Evolutionary conservation across 257 asterid genomes (phyloP).

Genomic region (Henckelia pumila): DNA sequence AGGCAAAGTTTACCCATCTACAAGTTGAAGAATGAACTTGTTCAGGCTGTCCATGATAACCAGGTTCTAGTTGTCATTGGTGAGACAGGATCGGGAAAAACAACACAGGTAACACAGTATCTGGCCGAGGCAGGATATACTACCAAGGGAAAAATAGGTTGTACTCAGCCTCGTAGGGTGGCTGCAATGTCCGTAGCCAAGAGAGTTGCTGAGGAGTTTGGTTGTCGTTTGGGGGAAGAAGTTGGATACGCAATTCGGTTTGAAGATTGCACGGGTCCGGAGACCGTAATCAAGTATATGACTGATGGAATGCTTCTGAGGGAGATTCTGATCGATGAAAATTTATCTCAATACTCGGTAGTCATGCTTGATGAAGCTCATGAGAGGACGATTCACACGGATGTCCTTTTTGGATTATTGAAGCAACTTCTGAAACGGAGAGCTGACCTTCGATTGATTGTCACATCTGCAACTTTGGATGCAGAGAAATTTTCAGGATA

Average conservation of each 20-base stretch:
- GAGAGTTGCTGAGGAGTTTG: conserved; percentile 97
- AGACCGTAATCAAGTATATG: conserved; percentile 92
- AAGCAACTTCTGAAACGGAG: conserved; percentile 75
- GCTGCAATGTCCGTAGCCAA: conserved; percentile 99
- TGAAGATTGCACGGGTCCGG: conserved; percentile 97
- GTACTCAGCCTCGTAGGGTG: conserved; percentile 97
- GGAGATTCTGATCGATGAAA: conserved; percentile 84
- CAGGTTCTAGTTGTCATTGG: conserved; percentile 95
- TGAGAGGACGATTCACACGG: conserved; percentile 84
- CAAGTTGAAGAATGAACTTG: conserved; percentile 78
- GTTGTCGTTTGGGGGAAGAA: conserved; percentile 93
- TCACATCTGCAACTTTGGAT: conserved; percentile 91
- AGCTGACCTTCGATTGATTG: conserved; percentile 87
- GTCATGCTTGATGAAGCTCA: conserved; percentile 97
- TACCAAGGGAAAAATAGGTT: conserved; percentile 83
- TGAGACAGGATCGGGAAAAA: conserved; percentile 96
- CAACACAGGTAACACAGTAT: conserved; percentile 93
- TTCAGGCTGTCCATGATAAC: conserved; percentile 84
- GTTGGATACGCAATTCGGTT: conserved; percentile 93
- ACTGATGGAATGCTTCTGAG: conserved; percentile 97
- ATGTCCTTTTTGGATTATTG: conserved; percentile 77
- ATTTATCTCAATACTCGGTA: conserved; percentile 81
- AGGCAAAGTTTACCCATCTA: conserved; percentile 82
- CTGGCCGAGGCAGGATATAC: conserved; percentile 96
- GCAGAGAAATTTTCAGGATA: conserved; percentile 95